Base-by-base conservation (phyloP, 495 filamentous ascomycete species). In the Pyrenopolyporus hunteri region DNA sequence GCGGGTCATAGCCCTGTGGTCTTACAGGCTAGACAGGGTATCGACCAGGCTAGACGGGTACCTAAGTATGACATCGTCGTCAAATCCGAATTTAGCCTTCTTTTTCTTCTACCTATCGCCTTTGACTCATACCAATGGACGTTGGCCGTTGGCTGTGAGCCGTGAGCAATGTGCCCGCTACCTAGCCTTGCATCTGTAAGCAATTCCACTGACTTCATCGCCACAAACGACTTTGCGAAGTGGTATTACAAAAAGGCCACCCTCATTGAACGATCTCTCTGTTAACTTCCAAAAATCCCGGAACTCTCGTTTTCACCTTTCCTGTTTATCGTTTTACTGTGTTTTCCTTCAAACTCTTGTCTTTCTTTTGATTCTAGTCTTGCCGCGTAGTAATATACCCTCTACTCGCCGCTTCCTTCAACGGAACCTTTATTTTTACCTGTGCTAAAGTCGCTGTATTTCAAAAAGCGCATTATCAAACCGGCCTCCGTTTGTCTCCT, bases 361-460 rank as follows among this genome's bases (percentile, higher is more conserved):
- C 43, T 46, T 3, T 46, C 43, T 29, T 46, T 33, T 33, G 35
- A 20, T 35, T 23, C 46, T 22, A 13, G 22, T 49, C 29, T 45
- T 45, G 11, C 19, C 37, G 11, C 39, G 33, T 33, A 23, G 26
- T 10, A 11, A 10, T 25, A 14, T 26, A 29, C 14, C 23, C 23
- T 0, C n/a, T 49, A 14, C 26, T 49, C 16, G 33, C 35, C 42
- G 9, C 48, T 61, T 32, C 10, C 13, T 48, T 43, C 44, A 11
- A 29, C 44, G 5, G n/a, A 7, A 6, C 13, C 8, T 53, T 46
- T 8, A 23, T 35, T 44, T 45, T 16, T 48, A 36, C 16, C 36
- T 40, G 11, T 35, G 28, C 68, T 28, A 63, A 82, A 82, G 80
- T 69, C 79, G 79, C 80, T 80, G 72, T 82, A 81, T 82, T 82